Base-by-base conservation (phyloP, 768 basidiomycete genomes). In the Auricularia cornea region DNA sequence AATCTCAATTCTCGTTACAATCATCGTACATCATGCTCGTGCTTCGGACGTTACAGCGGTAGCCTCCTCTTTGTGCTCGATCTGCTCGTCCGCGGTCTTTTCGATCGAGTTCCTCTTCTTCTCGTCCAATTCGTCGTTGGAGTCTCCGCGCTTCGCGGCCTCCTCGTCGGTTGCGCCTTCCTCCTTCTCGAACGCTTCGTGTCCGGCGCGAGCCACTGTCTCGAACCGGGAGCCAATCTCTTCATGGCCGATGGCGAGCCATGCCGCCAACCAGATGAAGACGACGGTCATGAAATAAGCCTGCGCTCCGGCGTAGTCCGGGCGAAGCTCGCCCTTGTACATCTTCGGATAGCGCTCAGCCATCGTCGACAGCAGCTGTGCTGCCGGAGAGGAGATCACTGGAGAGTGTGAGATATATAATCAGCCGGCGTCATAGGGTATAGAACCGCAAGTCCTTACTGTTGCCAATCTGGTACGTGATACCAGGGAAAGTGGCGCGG, bases 401-500 rank as follows among this genome's bases (percentile, higher is more conserved):
- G 54, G 1, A 1, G 20, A 26, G 54, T 10, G 26, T n/a, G n/a
- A n/a, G n/a, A n/a, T n/a, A n/a, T n/a, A n/a, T n/a, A 16, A 10
- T 28, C 54, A 48, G 44, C 6, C 11, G 44, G 6, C 6, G 44
- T 5, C 3, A 12, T 12, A 20, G 6, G 6, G 11, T 6, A 4
- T 28, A 28, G 28, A 30, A 29, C 6, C 8, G 28, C 10, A 1
- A 30, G 30, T 57, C 10, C 54, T 26, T 11, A 57, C 54, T 61
- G 60, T 61, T 65, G 54, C 72, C 68, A 31, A 68, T 59, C 60
- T 72, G 73, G 65, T 75, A 75, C 18, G 71, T 68, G n/a, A 72
- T 62, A 62, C 73, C 72, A 38, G 69, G 70, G 65, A 74, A 75
- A 2, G 69, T 65, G 11, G 71, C 72, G 63, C 75, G 68, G 71